Evolutionary conservation across 2,329 filamentous ascomycete species (phyloP).

Genomic region (Cryphonectria nitschkei): DNA sequence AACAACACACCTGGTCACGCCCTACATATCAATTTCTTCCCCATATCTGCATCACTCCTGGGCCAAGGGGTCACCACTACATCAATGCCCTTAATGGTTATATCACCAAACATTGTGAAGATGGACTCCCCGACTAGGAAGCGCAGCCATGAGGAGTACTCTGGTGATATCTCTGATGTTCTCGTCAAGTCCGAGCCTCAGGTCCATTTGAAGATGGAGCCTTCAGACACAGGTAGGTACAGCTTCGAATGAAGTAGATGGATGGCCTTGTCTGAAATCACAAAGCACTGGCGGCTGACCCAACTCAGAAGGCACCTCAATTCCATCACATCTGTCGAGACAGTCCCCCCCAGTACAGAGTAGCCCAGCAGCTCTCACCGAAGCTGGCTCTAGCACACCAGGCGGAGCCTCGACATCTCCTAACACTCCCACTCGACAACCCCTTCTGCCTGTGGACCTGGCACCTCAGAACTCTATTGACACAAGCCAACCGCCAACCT

Average conservation of each 20-base stretch:
- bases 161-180: conserved; percentile 33
- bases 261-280: no score
- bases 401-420: conserved; percentile 43
- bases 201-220: conserved; percentile 14
- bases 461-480: conserved; percentile 16
- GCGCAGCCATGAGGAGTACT: conserved; percentile 51
- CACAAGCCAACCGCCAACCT: not conserved
- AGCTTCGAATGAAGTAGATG: not conserved
- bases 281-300: not conserved
- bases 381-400: conserved; percentile 47
- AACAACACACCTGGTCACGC: conserved; percentile 1
- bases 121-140: conserved; percentile 48
- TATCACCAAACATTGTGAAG: conserved; percentile 54
- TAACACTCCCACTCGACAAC: conserved; percentile 34
- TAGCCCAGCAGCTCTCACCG: conserved; percentile 44
- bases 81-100: conserved; percentile 52
- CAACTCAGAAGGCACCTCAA: conserved; percentile 15
- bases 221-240: conserved; percentile 16
- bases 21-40: not conserved
- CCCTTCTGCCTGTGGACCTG: conserved; percentile 33
- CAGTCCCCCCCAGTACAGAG: conserved; percentile 35
- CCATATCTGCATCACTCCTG: not conserved
- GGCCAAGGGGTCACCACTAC: conserved; percentile 15
- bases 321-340: conserved; percentile 32
- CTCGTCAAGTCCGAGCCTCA: conserved; percentile 32